Base-by-base conservation (phyloP, 371 early-diverging fungal species). In the Mortierella sp. region DNA sequence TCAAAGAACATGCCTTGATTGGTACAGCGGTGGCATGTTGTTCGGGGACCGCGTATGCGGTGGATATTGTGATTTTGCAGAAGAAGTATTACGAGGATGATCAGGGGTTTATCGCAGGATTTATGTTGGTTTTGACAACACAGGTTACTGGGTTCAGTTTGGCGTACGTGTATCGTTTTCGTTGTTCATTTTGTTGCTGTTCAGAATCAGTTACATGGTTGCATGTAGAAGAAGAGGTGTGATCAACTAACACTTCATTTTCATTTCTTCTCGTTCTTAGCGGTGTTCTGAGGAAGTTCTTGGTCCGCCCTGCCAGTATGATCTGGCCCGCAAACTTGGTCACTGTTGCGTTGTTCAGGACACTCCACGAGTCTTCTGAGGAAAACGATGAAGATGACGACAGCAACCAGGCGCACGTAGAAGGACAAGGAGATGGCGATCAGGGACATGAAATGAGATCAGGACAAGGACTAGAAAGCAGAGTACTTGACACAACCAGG, bases 71-170 rank as follows among this genome's bases (percentile, higher is more conserved):
- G 70, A 91, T 93, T 9, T 89, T 92, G 34, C 94, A 95, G 83
- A 88, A 89, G 60, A 80, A 93, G 45, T 94, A 92, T 81, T 94
- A 94, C 81, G 84, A 90, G 68, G 90, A 90, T 63, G 89, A 92
- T 68, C 89, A 94, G 83, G 93, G 92, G 1, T 94, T 91, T 72
- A 88, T 91, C 14, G 91, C 92, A 42, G 90, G 90, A 42, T 78
- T 94, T 9, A 79, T 93, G 19, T 88, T 94, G 42, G 88, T 95
- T n/a, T 70, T 95, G 72, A 91, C 93, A 0, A 93, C 96, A 65
- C 95, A 96, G 88, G 80, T 93, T 70, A 84, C 95, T 65, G 97
- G 96, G 28, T 96, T 94, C 83, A 95, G 96, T n/a, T 89, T 96
- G 70, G 95, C 97, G 19, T 63, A 31, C 34, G 38, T 7, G 31